Conservation (phyloP, 306 rosid species). For the Gillenia trifoliata region DNA sequence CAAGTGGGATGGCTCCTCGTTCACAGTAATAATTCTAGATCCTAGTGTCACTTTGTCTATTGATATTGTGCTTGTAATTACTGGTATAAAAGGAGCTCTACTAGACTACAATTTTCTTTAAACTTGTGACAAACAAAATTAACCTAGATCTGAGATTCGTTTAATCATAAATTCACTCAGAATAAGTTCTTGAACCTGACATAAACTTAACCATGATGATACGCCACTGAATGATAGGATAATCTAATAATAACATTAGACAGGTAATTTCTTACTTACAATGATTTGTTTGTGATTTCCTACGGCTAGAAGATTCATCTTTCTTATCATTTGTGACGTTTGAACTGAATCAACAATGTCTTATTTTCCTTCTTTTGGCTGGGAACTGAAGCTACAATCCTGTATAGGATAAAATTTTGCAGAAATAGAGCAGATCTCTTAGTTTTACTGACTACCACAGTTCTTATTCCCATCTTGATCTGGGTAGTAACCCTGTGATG, state of each 20-base stretch:
- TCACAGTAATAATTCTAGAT: constrained; percentile 72
- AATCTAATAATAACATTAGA: no score
- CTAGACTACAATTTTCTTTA: neutral
- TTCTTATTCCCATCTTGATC: no score
- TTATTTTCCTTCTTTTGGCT: no score
- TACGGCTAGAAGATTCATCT: neutral
- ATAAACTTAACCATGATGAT: neutral
- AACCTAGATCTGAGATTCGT: neutral
- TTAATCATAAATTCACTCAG: neutral
- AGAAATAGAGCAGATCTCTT: no score
- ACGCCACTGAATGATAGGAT: neutral
- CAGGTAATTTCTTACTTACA: neutral
- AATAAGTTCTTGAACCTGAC: neutral
- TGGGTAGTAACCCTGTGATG: no score
- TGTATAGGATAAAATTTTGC: no score
- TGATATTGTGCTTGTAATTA: constrained; percentile 13
- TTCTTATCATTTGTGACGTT: no score
- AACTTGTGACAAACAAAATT: neutral
- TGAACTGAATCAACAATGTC: no score
- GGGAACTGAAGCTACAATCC: no score
- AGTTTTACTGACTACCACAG: no score
- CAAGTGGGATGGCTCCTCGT: constrained; percentile 99
- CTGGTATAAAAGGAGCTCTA: neutral
- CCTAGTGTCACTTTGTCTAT: constrained; percentile 11
- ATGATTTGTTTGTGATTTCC: neutral